Evolutionary conservation across 495 filamentous ascomycete species (phyloP).

Genomic region (Xylona heveae): DNA sequence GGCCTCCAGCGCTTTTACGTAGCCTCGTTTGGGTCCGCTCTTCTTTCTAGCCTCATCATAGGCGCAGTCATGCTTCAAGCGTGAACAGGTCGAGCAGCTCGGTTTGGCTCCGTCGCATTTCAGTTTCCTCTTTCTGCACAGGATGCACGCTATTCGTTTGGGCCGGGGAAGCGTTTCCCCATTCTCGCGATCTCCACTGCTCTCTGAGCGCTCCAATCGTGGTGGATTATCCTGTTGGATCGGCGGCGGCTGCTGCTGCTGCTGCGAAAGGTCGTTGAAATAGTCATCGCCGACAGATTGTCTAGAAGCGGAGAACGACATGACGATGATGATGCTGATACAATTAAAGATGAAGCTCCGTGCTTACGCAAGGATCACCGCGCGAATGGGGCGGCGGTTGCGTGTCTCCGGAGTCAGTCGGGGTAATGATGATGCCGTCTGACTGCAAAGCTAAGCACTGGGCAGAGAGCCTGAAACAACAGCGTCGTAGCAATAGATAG

Average conservation of each 20-base stretch:
- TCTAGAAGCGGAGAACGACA: background rate
- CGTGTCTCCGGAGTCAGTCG: too few relatives aligned
- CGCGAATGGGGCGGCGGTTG: too few relatives aligned
- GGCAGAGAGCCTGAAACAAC: too few relatives aligned
- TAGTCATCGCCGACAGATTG: constrained; percentile 16
- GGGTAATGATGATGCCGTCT: too few relatives aligned
- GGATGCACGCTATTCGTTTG: constrained; percentile 90
- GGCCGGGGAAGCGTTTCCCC: constrained; percentile 46
- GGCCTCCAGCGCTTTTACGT: constrained; percentile 93
- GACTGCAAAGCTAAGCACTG: too few relatives aligned
- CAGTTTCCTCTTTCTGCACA: constrained; percentile 85
- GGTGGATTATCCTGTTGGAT: constrained; percentile 5
- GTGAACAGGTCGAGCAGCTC: constrained; percentile 79
- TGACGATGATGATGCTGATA: background rate
- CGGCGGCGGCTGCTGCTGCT: constrained; percentile 13
- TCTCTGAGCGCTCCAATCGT: constrained; percentile 4
- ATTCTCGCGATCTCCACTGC: constrained; percentile 10
- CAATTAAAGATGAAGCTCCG: background rate
- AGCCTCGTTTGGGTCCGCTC: constrained; percentile 92
- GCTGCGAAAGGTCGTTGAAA: constrained; percentile 34
- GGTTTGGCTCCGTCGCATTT: constrained; percentile 60
- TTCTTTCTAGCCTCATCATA: constrained; percentile 96
- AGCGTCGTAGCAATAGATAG: too few relatives aligned
- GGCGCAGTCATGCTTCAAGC: constrained; percentile 74
- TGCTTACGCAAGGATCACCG: too few relatives aligned